Evolutionary conservation across 352 stramenopile genomes (phyloP).

Genomic region (Pythium utonaiense): DNA sequence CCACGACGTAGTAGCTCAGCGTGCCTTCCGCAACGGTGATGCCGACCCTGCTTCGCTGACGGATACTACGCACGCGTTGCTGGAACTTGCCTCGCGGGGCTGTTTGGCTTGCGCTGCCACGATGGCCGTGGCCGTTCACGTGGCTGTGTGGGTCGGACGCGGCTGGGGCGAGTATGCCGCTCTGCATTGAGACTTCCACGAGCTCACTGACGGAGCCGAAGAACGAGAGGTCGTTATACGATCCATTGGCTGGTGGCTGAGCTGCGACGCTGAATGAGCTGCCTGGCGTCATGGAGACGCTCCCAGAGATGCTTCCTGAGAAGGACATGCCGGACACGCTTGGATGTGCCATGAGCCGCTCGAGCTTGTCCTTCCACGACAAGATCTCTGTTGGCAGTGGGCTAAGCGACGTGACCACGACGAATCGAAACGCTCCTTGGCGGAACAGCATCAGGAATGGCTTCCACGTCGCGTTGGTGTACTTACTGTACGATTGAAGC

Average conservation of each 20-base stretch:
- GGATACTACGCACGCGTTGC: constrained; percentile 27
- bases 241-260: neutral
- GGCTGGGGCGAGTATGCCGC: constrained; percentile 22
- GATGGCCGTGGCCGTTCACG: neutral
- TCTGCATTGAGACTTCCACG: constrained; percentile 34
- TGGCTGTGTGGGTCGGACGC: constrained; percentile 9
- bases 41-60: constrained; percentile 24
- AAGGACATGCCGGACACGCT: constrained; percentile 2
- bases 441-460: constrained; percentile 61
- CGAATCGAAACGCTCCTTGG: constrained; percentile 42
- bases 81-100: constrained; percentile 24
- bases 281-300: neutral
- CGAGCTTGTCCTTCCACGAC: constrained; percentile 57
- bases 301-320: constrained; percentile 2
- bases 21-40: constrained; percentile 31
- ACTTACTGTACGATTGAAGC: constrained; percentile 22
- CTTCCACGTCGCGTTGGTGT: constrained; percentile 31
- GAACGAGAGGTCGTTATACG: constrained; percentile 10
- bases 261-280: neutral
- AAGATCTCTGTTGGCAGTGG: constrained; percentile 36
- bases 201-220: constrained; percentile 24
- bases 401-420: constrained; percentile 47
- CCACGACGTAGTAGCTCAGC: constrained; percentile 63
- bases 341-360: constrained; percentile 25
- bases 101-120: neutral